Evolutionary conservation across 1,284 basidiomycete genomes (phyloP).

Genomic region (Stereum hirsutum): DNA sequence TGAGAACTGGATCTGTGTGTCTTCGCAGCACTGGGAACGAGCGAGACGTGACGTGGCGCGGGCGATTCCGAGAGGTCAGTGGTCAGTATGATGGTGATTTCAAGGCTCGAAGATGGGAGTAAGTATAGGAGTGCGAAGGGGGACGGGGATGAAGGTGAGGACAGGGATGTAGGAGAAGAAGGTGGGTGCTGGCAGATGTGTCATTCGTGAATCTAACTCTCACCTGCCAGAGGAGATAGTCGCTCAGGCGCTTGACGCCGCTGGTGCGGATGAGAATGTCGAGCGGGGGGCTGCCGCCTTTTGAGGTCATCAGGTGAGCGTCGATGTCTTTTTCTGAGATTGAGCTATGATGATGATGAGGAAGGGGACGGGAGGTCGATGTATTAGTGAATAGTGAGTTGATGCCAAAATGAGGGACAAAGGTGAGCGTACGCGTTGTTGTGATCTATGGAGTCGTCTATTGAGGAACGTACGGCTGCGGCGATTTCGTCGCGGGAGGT

Average conservation of each 20-base stretch:
- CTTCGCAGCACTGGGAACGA: constrained; percentile 53
- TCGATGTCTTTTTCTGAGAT: constrained; percentile 65
- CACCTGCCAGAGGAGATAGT: constrained; percentile 95
- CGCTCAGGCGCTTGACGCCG: constrained; percentile 84
- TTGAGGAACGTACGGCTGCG: constrained; percentile 42
- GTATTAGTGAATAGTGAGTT: background rate
- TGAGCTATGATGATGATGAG: constrained; percentile 21
- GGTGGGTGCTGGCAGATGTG: background rate
- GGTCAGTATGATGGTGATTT: background rate
- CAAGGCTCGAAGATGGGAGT: background rate
- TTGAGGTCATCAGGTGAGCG: constrained; percentile 55
- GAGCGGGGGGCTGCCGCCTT: constrained; percentile 68
- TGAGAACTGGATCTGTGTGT: constrained; percentile 91
- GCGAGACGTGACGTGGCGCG: background rate
- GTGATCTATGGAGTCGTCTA: constrained; percentile 19
- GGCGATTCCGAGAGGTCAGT: background rate
- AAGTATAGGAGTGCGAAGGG: background rate
- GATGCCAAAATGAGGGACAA: constrained; percentile 1
- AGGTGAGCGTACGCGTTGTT: constrained; percentile 9
- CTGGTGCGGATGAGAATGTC: constrained; percentile 92
- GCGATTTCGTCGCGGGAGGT: constrained; percentile 89
- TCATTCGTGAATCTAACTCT: constrained; percentile 14
- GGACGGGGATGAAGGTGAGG: background rate
- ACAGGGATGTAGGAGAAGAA: constrained; percentile 1
- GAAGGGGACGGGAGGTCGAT: background rate